phyloP scores from a whole-genome alignment of 23 red algal species.

The Gracilariopsis chorda region DNA sequence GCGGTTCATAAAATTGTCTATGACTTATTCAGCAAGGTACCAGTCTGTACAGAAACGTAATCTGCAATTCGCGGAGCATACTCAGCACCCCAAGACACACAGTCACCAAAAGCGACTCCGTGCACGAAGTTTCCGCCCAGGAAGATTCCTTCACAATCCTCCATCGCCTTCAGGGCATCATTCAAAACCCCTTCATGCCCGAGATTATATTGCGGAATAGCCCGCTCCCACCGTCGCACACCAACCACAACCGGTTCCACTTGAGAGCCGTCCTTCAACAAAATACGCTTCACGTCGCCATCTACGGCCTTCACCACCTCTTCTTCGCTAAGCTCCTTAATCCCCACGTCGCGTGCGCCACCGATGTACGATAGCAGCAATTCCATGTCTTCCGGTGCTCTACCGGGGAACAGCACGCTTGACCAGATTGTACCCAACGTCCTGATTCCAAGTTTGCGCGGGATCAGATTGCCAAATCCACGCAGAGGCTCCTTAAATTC shows the following conservation, averaged over 20 bases:
- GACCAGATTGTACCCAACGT: conserved; percentile 99
- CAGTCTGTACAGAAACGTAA: too few species aligned
- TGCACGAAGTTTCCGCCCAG: conserved; percentile 89
- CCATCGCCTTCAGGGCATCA: neutral
- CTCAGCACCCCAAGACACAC: conserved; percentile 83
- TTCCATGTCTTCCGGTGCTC: conserved; percentile 76
- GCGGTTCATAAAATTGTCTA: too few species aligned
- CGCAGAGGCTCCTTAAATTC: conserved; percentile 63
- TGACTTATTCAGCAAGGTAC: too few species aligned
- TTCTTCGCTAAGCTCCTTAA: conserved; percentile 57
- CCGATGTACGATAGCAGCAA: conserved; percentile 95
- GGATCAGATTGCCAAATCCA: conserved; percentile 98
- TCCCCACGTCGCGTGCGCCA: conserved; percentile 76
- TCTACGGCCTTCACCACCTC: conserved; percentile 75
- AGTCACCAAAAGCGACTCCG: conserved; percentile 97
- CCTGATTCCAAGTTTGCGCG: conserved; percentile 74
- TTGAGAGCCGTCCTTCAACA: conserved; percentile 54
- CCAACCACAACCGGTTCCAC: conserved; percentile 77
- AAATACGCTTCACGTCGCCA: conserved; percentile 74
- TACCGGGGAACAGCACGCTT: conserved; percentile 83
- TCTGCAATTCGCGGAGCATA: conserved; percentile 46
- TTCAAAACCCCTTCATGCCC: conserved; percentile 59
- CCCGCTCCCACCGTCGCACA: conserved; percentile 76
- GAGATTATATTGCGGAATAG: conserved; percentile 88
- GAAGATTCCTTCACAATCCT: conserved; percentile 67